These are phyloP conservation scores for Fusarium clavum DNA, from an alignment of 2,329 filamentous ascomycete species.

Conservation along the genomic window DNA sequence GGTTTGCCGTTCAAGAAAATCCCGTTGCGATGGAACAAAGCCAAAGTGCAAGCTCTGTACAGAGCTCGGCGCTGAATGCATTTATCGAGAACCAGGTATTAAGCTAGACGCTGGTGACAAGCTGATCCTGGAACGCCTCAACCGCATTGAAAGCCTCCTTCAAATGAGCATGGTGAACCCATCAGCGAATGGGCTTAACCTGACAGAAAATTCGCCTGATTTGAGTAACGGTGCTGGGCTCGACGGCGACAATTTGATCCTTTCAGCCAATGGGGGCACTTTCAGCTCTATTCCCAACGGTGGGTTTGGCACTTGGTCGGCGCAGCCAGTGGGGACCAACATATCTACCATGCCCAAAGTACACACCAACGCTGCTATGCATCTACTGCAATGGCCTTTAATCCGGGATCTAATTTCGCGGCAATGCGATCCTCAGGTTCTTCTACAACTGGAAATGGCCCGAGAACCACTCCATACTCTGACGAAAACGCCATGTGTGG, in stretches of 20 bases:
- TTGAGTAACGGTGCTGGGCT: slow-evolving; percentile 72
- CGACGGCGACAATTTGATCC: slow-evolving; percentile 66
- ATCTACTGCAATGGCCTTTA: slow-evolving; percentile 83
- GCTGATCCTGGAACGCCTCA: slow-evolving; percentile 82
- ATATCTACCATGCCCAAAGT: slow-evolving; percentile 89
- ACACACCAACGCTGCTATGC: slow-evolving; percentile 83
- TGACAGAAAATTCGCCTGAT: slow-evolving; percentile 72
- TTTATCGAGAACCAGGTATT: slow-evolving; percentile 87
- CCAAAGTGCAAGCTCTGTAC: slow-evolving; percentile 88
- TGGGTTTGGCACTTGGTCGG: slow-evolving; percentile 79
- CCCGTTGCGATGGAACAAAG: slow-evolving; percentile 80
- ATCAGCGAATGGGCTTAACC: slow-evolving; percentile 62
- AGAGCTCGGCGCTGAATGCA: slow-evolving; percentile 83
- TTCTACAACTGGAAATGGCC: slow-evolving; percentile 84
- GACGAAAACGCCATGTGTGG: slow-evolving; percentile 73
- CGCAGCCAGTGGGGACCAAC: slow-evolving; percentile 65
- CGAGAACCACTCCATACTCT: slow-evolving; percentile 78
- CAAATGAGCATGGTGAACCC: slow-evolving; percentile 72
- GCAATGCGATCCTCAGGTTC: slow-evolving; percentile 83
- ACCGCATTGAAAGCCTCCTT: slow-evolving; percentile 81
- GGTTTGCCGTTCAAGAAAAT: slow-evolving; percentile 83
- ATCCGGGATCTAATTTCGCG: slow-evolving; percentile 82
- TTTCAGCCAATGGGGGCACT: slow-evolving; percentile 55
- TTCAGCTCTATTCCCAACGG: slow-evolving; percentile 70
- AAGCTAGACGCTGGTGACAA: slow-evolving; percentile 90